Base-by-base conservation (phyloP, 257 asterid genomes). In the Pogostemon cablin region DNA sequence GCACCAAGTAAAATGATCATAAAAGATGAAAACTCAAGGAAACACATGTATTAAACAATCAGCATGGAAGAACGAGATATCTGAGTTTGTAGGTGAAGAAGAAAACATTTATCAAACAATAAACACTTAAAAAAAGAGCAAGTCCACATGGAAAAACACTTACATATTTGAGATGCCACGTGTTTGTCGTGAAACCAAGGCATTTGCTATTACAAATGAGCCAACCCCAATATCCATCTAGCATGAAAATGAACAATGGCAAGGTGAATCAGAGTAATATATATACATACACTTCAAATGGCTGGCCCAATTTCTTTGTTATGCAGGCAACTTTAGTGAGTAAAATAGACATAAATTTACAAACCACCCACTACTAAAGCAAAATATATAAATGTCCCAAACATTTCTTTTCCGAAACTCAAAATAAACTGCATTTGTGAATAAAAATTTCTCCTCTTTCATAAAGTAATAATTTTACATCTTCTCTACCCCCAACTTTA, bases 161-260 rank as follows among this genome's bases (percentile, higher is more conserved):
- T 78, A 91, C 99, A 58, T 63, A 66, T 72, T 71, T 63, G 84
- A 81, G 82, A 78, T 81, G 78, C 93, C 93, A 60, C 95, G 95
- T 12, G 98, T 96, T 71, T 89, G 96, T 32, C 89, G 90, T 66
- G 98, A 95, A 79, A 89, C 95, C 77, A 91, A 78, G 55, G 98
- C 82, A 83, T 93, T 93, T 75, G 90, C 90, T 62, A 92, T 64
- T 46, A 95, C 95, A 88, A 95, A 91, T 40, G 93, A 88, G 56
- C 99, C 99, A 5, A 91, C 97, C 56, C 99, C 98, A 63, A 91
- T 85, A 85, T 95, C 99, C 99, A 95, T 95, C 99, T 95, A 83
- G 73, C 64, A 56, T 42, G 76, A 47, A 74, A 69, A 61, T 74
- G 63, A 20, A 68, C 54, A 75, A 60, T 53, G 67, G 58, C 44